Conservation (phyloP, 768 basidiomycete genomes). For the Tremella fuciformis region DNA sequence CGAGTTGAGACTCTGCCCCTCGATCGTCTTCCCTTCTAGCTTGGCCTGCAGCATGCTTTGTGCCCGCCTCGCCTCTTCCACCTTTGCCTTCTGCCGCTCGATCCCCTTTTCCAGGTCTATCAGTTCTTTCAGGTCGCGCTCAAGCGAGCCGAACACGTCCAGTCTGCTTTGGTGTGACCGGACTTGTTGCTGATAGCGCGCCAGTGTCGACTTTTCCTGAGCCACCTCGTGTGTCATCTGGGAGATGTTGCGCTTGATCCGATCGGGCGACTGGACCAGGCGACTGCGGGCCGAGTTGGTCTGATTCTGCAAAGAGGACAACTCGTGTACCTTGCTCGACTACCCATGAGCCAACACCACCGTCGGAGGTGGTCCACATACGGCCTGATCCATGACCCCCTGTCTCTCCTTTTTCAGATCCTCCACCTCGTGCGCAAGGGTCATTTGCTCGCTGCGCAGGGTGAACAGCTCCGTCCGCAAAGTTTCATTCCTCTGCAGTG, state of each 20-base stretch:
- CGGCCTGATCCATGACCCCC: slow-evolving; percentile 64
- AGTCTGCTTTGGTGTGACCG: slow-evolving; percentile 75
- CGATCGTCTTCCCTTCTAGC: slow-evolving; percentile 69
- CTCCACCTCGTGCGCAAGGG: slow-evolving; percentile 61
- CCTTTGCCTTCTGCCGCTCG: slow-evolving; percentile 19
- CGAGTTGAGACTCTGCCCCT: slow-evolving; percentile 65
- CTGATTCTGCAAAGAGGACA: slow-evolving; percentile 61
- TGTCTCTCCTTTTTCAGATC: slow-evolving; percentile 70
- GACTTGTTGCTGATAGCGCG: slow-evolving; percentile 67
- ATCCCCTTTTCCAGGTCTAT: slow-evolving; percentile 44
- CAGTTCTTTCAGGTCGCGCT: slow-evolving; percentile 56
- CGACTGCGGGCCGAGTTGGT: slow-evolving; percentile 66
- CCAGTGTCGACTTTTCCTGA: slow-evolving; percentile 68
- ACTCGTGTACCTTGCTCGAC: slow-evolving; percentile 65
- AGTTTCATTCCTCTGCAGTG: slow-evolving; percentile 65
- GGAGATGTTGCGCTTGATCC: slow-evolving; percentile 75
- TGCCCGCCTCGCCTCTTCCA: slow-evolving; percentile 59
- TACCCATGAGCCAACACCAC: not conserved
- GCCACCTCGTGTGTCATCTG: slow-evolving; percentile 67
- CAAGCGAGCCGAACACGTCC: slow-evolving; percentile 66
- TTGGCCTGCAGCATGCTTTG: slow-evolving; percentile 66
- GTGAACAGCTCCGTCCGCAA: slow-evolving; percentile 68
- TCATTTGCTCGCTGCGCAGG: slow-evolving; percentile 64
- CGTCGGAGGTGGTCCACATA: slow-evolving; percentile 35
- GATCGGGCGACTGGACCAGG: slow-evolving; percentile 87